A percentile compares a stretch with the other conserved stretches of the same genome.
Evolutionary conservation across 345 rosid species (phyloP).

Genomic region (Cochlearia excelsa): DNA sequence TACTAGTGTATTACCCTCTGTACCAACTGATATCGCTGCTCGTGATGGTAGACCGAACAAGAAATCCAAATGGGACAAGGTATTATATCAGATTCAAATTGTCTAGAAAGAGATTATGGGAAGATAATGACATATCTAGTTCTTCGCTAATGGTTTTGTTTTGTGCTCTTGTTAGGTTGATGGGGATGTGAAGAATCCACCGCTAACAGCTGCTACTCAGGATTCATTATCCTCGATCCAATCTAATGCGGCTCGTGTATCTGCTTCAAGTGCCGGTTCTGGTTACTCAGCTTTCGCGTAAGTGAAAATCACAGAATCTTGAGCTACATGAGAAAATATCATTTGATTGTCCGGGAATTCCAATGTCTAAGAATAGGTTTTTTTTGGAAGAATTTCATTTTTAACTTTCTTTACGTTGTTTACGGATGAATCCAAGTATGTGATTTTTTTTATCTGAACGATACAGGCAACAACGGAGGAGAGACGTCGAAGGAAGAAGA

Average conservation of each 20-base stretch:
- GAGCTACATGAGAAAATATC: slow-evolving; percentile 1
- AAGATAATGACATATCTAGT: not conserved
- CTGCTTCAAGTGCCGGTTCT: slow-evolving; percentile 73
- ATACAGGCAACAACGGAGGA: slow-evolving; percentile 77
- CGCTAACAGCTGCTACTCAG: slow-evolving; percentile 52
- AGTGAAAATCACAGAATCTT: slow-evolving; percentile 31
- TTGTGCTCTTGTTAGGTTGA: slow-evolving; percentile 55
- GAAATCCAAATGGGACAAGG: slow-evolving; percentile 98
- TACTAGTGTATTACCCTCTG: slow-evolving; percentile 45
- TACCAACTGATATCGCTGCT: slow-evolving; percentile 38
- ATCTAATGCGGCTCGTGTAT: slow-evolving; percentile 55
- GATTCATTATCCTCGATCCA: slow-evolving; percentile 57
- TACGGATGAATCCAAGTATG: not conserved
- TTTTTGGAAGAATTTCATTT: slow-evolving; percentile 12
- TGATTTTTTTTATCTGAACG: slow-evolving; percentile 9
- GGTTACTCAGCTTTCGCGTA: slow-evolving; percentile 93
- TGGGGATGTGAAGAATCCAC: slow-evolving; percentile 56
- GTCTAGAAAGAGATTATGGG: not conserved
- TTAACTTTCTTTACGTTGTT: not conserved
- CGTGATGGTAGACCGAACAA: slow-evolving; percentile 78
- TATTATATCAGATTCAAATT: slow-evolving; percentile 24
- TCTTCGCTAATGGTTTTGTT: slow-evolving; percentile 4
- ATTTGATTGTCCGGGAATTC: slow-evolving; percentile 7
- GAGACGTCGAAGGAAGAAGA: slow-evolving; percentile 79
- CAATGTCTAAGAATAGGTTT: not conserved